Evolutionary conservation across 1,139 yeast genomes (phyloP), one percentile per base, ranked within the genome.

Genomic region (Debaryomycetaceae sp.): DNA sequence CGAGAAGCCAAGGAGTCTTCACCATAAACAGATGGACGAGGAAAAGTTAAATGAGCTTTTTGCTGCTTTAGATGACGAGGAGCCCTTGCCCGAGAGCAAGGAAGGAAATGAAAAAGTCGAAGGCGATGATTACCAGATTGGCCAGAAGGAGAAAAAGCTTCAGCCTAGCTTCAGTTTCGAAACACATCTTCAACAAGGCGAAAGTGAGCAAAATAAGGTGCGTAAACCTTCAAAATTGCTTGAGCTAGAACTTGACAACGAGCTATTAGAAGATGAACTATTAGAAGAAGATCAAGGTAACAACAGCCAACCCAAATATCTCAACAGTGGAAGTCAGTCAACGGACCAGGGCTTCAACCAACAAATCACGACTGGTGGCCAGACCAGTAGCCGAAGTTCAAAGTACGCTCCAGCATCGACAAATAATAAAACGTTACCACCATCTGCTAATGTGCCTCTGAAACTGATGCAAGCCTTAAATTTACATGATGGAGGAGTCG

Each of bases 191-290:
- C 31, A 27, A 11, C 8, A 27, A 8, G 31, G 11, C 4, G 11
- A 27, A 7, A 11, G 11, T 4, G 31, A 27, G 11, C 31, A 7
- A 27, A 27, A 4, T 7, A 27, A 27, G 11, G 11, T 8, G 4
- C 11, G 11, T 7, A 8, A 8, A 8, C 31, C 31, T 27, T 27
- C 11, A 11, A 27, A 27, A 27, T 27, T 27, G 31, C 31, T 27
- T 27, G 31, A 27, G 31, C 54, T 73, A 52, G 77, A 70, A n/a
- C 63, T 69, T 41, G 84, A 79, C 45, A 81, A 76, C 43, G 49
- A 46, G 23, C 38, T 48, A 33, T 43, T 47, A 33, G 45, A 44
- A 5, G 42, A 58, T 6, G 66, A 59, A 39, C 66, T 57, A 27
- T 7, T 27, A 8, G 11, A 27, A 27, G 11, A 7, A 27, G 11